Evolutionary conservation across 108 stramenopile species (phyloP).

Genomic region (Nitzschia palea): DNA sequence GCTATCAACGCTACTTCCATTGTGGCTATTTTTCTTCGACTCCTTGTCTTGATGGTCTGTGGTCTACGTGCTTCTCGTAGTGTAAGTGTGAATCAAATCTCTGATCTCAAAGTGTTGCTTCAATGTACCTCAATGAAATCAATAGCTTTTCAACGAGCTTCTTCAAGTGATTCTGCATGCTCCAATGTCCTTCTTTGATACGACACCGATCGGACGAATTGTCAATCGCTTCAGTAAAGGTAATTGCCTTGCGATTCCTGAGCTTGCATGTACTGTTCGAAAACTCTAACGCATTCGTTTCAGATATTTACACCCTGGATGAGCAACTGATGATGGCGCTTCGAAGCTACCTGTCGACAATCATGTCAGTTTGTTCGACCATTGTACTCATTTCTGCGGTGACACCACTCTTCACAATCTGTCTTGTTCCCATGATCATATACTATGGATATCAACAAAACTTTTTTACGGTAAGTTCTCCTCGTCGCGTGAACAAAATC

Average conservation of each 20-base stretch:
- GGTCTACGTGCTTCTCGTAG: conserved; percentile 56
- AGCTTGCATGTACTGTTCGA: too few relatives aligned
- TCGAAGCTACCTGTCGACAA: conserved; percentile 68
- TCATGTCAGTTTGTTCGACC: conserved; percentile 68
- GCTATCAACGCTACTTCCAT: conserved; percentile 55
- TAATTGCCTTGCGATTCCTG: conserved; percentile 22
- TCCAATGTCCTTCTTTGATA: conserved; percentile 87
- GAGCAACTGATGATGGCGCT: conserved; percentile 75
- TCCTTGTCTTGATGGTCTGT: conserved; percentile 50
- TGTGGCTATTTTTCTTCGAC: conserved; percentile 43
- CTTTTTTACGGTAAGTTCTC: conserved; percentile 72
- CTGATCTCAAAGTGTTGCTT: background rate
- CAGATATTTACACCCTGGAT: conserved; percentile 94
- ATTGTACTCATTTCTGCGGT: conserved; percentile 76
- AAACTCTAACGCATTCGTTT: too few relatives aligned
- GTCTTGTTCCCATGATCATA: conserved; percentile 61
- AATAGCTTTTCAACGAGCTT: conserved; percentile 39
- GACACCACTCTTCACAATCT: conserved; percentile 51
- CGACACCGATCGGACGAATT: conserved; percentile 57
- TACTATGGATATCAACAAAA: conserved; percentile 73
- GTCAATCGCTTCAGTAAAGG: conserved; percentile 57
- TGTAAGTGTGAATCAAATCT: conserved; percentile 7
- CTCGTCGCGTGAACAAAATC: background rate
- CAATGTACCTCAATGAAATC: background rate
- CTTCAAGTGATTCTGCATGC: conserved; percentile 69